Base-by-base conservation (phyloP, 2,329 filamentous ascomycete genomes). In the Fusarium newnesense region DNA sequence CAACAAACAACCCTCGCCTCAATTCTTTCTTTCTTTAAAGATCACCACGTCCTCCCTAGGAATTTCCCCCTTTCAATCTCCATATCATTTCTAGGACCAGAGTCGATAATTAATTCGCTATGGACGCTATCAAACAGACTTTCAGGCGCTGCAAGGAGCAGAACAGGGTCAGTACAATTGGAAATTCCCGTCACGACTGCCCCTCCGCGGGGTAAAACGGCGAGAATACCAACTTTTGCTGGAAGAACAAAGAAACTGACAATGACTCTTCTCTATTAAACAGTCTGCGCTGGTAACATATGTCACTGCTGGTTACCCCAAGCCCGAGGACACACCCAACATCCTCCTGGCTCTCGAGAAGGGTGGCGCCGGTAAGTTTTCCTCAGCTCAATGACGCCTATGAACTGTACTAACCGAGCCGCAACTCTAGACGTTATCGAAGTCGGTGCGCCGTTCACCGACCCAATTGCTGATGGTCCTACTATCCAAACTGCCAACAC, bases 401-500 rank as follows among this genome's bases (percentile, higher is more conserved):
- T 40, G 52, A 65, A 34, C 32, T 72, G 47, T 50, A 44, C 49
- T 77, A 60, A 76, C 57, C 39, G 37, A 47, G 6, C 34, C 43
- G 44, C 57, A 49, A 50, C 36, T 44, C 46, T 58, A 83, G 96
- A 99, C 83, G 87, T 99, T 69, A 97, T 99, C 79, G 96, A 99
- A 84, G 91, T 99, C 76, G 96, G 96, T 72, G 91, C 97, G 64
- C 96, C 96, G 59, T 99, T 99, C 85, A 98, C 96, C 79, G 96
- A 99, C 82, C 96, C 96, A 66, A 98, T 98, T 83, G 96, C 96
- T 76, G 96, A 99, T 83, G 96, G 96, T 34, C 96, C 96, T 40
- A 98, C 95, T 9, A 98, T 99, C 76, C 96, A 99, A 85, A 96
- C 91, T 72, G 91, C 96, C 74, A 99, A 99, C 84, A 98, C 94